Conservation (phyloP, 1,284 basidiomycete species). For the Ceratobasidium sp. region DNA sequence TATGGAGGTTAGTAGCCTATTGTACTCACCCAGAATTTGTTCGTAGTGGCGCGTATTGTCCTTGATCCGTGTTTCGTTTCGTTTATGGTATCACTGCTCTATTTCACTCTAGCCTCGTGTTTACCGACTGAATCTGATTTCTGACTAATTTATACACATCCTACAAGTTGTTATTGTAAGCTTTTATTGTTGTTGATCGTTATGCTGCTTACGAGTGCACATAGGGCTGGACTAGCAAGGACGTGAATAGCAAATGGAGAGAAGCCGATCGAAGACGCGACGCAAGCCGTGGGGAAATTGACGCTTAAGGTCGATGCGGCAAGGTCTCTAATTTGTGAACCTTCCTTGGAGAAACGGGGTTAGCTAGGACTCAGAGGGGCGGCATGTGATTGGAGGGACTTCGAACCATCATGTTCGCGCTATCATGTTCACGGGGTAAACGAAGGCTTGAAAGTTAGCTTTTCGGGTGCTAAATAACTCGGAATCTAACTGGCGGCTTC, state of each 20-base stretch:
- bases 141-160: constrained; percentile 2
- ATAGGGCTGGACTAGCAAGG: not conserved
- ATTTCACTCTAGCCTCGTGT: constrained; percentile 6
- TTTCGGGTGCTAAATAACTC: not conserved
- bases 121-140: not conserved
- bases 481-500: constrained; percentile 1
- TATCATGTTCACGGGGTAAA: not conserved
- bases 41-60: not conserved
- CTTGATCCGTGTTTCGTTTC: constrained; percentile 17
- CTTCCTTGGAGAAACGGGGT: constrained; percentile 16
- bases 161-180: not conserved
- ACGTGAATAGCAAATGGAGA: not conserved
- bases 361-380: not conserved
- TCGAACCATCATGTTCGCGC: not conserved
- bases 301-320: constrained; percentile 16
- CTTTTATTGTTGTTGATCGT: not conserved
- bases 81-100: not conserved
- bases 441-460: not conserved
- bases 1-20: not conserved
- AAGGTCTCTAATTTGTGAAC: not conserved
- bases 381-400: constrained; percentile 3
- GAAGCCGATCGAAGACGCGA: constrained; percentile 4
- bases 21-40: too few species aligned
- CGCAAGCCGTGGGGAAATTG: constrained; percentile 16
- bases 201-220: not conserved